Base-by-base conservation (phyloP, 2,329 filamentous ascomycete genomes). In the Cadophora gregata region DNA sequence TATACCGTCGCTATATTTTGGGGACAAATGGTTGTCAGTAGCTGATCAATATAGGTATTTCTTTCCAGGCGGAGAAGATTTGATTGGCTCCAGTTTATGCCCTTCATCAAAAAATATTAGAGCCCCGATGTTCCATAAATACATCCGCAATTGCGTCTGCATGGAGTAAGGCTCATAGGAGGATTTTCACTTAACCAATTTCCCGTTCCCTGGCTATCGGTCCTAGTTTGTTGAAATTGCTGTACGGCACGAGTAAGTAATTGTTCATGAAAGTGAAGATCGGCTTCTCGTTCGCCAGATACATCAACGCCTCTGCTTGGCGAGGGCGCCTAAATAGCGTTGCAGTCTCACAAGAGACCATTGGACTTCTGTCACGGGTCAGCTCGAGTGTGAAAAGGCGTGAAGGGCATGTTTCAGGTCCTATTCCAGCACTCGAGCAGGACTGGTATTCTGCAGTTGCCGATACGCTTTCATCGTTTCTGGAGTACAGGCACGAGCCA, bases 191-290 rank as follows among this genome's bases (percentile, higher is more conserved):
- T 45, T 36, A 45, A 19, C 12, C 21, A 59, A 59, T 59, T 59
- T 59, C 56, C 33, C 25, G 21, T 59, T 45, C 38, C 56, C 38
- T 45, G 56, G 56, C 56, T 56, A 24, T 56, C 53, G 53, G 29
- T 56, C 29, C 53, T 33, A 24, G 27, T 36, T n/a, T 21, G 9
- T n/a, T 33, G 29, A 24, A 56, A 45, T 45, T 42, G 21, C 36
- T 53, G 27, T 27, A 29, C 33, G 56, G 25, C 33, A 29, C 56
- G 56, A 59, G 55, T 59, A 58, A 58, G 53, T 38, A 53, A 19
- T 53, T 53, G 14, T 53, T 53, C 50, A n/a, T 56, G 29, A 56
- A 9, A 36, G 8, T 19, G 8, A 36, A 36, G 53, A 36, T 56
- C 53, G 31, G 53, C 56, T 61, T 48, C n/a, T 14, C 31, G 16